Percentiles rank a stretch among this genome's conserved stretches.
Evolutionary conservation across 352 stramenopile species (phyloP).

Genomic region (Thraustochytrium sp.): DNA sequence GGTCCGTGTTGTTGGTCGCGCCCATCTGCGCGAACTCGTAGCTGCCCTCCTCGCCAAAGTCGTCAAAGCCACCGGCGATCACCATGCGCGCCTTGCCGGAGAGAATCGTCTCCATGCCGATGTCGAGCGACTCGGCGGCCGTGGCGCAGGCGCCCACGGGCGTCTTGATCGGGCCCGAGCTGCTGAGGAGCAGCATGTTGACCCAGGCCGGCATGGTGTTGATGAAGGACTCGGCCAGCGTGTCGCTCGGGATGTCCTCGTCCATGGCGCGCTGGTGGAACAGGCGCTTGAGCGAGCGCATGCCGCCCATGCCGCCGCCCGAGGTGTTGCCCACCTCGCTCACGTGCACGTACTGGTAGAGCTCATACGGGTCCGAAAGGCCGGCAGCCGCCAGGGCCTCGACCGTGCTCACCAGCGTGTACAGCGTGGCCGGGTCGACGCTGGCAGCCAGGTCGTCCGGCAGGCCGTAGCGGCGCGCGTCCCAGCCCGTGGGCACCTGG

Average conservation of each 20-base stretch:
- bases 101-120: constrained; percentile 77
- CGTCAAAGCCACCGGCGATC: constrained; percentile 73
- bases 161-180: constrained; percentile 76
- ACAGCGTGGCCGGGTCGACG: constrained; percentile 70
- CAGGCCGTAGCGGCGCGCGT: constrained; percentile 66
- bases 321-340: constrained; percentile 75
- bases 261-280: constrained; percentile 65
- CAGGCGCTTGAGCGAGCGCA: constrained; percentile 67
- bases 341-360: constrained; percentile 81
- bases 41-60: constrained; percentile 72
- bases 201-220: constrained; percentile 78
- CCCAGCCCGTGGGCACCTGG: constrained; percentile 78
- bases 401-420: constrained; percentile 65
- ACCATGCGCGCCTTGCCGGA: constrained; percentile 72
- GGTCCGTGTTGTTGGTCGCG: constrained; percentile 71
- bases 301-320: constrained; percentile 70
- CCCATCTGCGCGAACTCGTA: constrained; percentile 82
- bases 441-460: constrained; percentile 69
- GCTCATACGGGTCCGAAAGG: constrained; percentile 78
- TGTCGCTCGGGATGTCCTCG: constrained; percentile 68
- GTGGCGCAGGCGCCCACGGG: constrained; percentile 74
- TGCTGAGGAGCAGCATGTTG: constrained; percentile 77
- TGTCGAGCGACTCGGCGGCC: constrained; percentile 73
- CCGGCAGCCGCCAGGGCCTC: constrained; percentile 69
- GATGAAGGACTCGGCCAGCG: constrained; percentile 74